Conservation (phyloP, 2,329 filamentous ascomycete genomes). For the Helminthosporium solani region DNA sequence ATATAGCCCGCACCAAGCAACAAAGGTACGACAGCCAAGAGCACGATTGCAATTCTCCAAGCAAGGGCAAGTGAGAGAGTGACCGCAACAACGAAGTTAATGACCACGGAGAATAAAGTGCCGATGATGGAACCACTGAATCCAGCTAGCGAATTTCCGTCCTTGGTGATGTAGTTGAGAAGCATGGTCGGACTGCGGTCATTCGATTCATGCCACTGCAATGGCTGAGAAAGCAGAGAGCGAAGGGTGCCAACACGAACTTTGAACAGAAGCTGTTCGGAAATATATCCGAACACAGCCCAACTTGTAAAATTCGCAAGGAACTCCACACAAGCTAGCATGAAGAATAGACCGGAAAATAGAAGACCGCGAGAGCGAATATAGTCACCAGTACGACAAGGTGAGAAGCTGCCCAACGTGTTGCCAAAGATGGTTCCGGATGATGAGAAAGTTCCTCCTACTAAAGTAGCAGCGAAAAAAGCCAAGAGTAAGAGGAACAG, state of each 20-base stretch:
- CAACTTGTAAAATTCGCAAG: slow-evolving; percentile 63
- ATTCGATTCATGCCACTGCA: slow-evolving; percentile 70
- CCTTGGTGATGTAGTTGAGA: slow-evolving; percentile 67
- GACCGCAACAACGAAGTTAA: slow-evolving; percentile 69
- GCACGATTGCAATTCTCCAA: slow-evolving; percentile 75
- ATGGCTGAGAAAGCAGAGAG: slow-evolving; percentile 64
- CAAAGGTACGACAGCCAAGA: slow-evolving; percentile 67
- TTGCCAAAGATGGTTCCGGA: slow-evolving; percentile 62
- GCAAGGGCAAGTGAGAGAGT: slow-evolving; percentile 69
- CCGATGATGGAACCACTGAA: slow-evolving; percentile 71
- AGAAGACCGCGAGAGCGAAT: slow-evolving; percentile 55
- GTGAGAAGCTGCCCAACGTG: slow-evolving; percentile 58
- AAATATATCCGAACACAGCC: slow-evolving; percentile 58
- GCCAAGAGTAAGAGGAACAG: slow-evolving; percentile 50
- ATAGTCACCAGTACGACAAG: slow-evolving; percentile 51
- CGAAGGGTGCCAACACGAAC: slow-evolving; percentile 65
- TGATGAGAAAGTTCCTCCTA: slow-evolving; percentile 59
- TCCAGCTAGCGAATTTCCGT: slow-evolving; percentile 66
- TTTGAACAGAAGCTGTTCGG: slow-evolving; percentile 65
- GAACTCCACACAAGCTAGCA: slow-evolving; percentile 61
- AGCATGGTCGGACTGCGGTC: slow-evolving; percentile 62
- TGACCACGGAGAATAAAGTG: slow-evolving; percentile 65
- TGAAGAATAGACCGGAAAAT: slow-evolving; percentile 61
- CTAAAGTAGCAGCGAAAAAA: slow-evolving; percentile 53
- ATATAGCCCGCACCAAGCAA: slow-evolving; percentile 69